A percentile compares a stretch with the other conserved stretches of the same genome.
Conservation (phyloP, 768 basidiomycete species). For the Hericium rajendrae region DNA sequence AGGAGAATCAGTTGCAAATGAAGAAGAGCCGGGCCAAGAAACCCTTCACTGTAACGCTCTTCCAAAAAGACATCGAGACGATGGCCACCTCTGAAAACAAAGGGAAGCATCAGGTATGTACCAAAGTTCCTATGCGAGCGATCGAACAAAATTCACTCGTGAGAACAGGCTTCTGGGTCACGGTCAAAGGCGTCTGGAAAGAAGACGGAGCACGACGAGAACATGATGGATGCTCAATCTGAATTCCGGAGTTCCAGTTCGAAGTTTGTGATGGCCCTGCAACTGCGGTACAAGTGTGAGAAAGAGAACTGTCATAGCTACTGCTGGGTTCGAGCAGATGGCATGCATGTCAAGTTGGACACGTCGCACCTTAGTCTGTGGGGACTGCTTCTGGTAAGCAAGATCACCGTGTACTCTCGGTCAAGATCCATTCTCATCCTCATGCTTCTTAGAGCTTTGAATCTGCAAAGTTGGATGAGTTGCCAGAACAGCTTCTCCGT, state of each 20-base stretch:
- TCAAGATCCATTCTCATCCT: not conserved
- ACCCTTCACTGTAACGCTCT: not conserved
- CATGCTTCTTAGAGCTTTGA: not conserved
- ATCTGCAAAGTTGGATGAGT: not conserved
- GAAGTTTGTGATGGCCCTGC: not conserved
- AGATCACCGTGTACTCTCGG: too few relatives aligned
- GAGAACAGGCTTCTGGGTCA: too few relatives aligned
- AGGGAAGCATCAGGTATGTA: not conserved
- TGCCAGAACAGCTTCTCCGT: not conserved
- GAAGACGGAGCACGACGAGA: not conserved
- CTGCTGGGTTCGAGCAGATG: not conserved
- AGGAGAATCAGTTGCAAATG: not conserved
- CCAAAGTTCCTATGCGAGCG: not conserved
- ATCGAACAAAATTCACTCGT: not conserved
- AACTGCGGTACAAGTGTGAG: not conserved
- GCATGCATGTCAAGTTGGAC: not conserved
- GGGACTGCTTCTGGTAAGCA: not conserved
- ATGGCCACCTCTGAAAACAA: not conserved
- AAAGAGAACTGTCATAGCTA: not conserved
- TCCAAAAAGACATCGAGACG: not conserved
- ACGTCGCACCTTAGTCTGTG: not conserved
- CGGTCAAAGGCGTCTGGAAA: not conserved
- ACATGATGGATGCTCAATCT: too few relatives aligned
- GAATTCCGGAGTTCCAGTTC: too few relatives aligned
- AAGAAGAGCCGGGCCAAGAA: not conserved